These are phyloP conservation scores for Rhodamnia argentea DNA, from an alignment of 345 rosid genomes.

Conservation along the genomic window DNA sequence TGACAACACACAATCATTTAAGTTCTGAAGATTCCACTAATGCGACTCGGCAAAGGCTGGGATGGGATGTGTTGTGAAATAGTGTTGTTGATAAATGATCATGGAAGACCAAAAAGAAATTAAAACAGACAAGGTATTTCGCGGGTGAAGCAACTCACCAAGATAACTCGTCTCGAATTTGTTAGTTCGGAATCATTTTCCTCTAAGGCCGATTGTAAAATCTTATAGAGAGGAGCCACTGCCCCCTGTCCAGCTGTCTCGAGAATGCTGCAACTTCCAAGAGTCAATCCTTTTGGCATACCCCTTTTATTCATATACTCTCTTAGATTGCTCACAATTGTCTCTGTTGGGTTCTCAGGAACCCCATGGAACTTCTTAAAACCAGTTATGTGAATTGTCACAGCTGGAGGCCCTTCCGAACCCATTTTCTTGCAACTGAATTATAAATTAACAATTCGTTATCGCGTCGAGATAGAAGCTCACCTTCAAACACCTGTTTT, in stretches of 20 bases:
- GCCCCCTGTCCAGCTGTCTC: conserved; percentile 95
- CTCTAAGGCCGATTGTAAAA: conserved; percentile 42
- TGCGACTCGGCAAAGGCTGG: neutral
- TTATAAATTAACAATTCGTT: neutral
- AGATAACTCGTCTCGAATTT: conserved; percentile 36
- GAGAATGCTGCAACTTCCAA: conserved; percentile 74
- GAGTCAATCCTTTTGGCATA: conserved; percentile 55
- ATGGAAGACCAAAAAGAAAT: neutral
- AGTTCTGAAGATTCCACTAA: neutral
- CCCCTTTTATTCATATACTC: conserved; percentile 64
- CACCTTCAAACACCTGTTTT: conserved; percentile 12
- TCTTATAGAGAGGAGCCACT: conserved; percentile 40
- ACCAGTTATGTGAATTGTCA: conserved; percentile 82
- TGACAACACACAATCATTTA: neutral
- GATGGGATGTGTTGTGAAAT: neutral
- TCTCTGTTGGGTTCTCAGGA: conserved; percentile 90
- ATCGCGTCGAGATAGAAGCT: neutral
- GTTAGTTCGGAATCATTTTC: conserved; percentile 40
- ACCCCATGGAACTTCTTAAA: conserved; percentile 99
- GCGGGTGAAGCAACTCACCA: conserved; percentile 39
- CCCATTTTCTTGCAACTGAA: conserved; percentile 42
- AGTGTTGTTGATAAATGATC: neutral
- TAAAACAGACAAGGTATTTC: neutral
- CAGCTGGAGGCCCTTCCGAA: conserved; percentile 81
- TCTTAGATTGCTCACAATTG: conserved; percentile 51